Conservation (phyloP, 495 filamentous ascomycete genomes). For the Hyaloscypha finlandica region DNA sequence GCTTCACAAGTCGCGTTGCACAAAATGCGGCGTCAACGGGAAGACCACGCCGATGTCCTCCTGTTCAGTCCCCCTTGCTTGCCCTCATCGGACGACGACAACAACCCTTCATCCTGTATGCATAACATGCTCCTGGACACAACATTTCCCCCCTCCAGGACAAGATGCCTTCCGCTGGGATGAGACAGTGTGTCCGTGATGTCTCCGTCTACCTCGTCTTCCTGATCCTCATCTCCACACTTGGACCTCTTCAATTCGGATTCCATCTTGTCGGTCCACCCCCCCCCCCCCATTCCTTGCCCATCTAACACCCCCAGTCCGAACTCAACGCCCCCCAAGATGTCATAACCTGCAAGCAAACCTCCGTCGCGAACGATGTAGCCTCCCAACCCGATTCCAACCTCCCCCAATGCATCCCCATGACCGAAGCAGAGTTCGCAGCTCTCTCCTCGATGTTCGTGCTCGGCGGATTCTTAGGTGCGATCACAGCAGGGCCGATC, state of each 20-base stretch:
- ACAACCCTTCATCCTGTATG: neutral
- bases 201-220: slow-evolving; percentile 66
- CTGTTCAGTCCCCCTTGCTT: neutral
- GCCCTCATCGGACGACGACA: neutral
- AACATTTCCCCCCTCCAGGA: neutral
- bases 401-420: slow-evolving; percentile 78
- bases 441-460: slow-evolving; percentile 89
- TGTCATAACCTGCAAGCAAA: slow-evolving; percentile 78
- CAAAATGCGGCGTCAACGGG: neutral
- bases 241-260: slow-evolving; percentile 90
- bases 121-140: neutral
- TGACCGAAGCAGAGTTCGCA: slow-evolving; percentile 75
- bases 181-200: slow-evolving; percentile 36
- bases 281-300: neutral
- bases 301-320: slow-evolving; percentile 54
- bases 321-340: slow-evolving; percentile 94
- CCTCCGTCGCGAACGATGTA: slow-evolving; percentile 47
- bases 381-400: slow-evolving; percentile 34
- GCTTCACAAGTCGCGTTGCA: neutral
- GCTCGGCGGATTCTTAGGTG: slow-evolving; percentile 82
- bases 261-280: slow-evolving; percentile 75
- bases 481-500: slow-evolving; percentile 72
- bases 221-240: slow-evolving; percentile 59
- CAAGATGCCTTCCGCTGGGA: slow-evolving; percentile 28
- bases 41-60: neutral